phyloP scores from a whole-genome alignment of 2,329 filamentous ascomycete species.

The Xylariaceae sp. region DNA sequence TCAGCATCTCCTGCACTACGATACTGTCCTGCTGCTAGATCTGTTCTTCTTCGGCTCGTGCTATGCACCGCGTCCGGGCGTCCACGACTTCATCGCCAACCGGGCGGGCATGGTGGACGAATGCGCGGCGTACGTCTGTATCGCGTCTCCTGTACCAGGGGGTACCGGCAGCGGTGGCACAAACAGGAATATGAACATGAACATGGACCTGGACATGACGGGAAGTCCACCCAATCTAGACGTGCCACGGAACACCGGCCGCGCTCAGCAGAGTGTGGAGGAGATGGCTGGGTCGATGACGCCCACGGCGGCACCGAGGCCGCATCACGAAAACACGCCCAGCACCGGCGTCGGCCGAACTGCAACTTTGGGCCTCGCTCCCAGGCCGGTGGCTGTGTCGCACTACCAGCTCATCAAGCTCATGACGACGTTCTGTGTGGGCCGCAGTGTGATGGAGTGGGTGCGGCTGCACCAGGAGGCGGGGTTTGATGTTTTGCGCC shows the following conservation, averaged over 20 bases:
- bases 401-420: conserved; percentile 71
- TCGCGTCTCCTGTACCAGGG: conserved; percentile 18
- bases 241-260: neutral
- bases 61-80: conserved; percentile 74
- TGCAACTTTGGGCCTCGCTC: neutral
- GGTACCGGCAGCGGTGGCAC: no score
- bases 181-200: neutral
- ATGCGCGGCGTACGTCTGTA: conserved; percentile 77
- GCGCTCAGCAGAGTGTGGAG: neutral
- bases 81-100: conserved; percentile 75
- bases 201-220: conserved; percentile 1
- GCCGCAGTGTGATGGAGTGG: conserved; percentile 83
- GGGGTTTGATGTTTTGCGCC: conserved; percentile 60
- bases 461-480: conserved; percentile 66
- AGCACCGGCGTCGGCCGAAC: conserved; percentile 3
- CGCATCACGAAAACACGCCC: neutral
- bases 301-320: neutral
- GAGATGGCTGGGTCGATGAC: neutral
- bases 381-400: conserved; percentile 3
- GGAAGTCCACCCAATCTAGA: conserved; percentile 6
- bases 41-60: conserved; percentile 92
- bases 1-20: conserved; percentile 87
- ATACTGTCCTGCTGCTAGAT: conserved; percentile 83
- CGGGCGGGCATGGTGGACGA: conserved; percentile 72
- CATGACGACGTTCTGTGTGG: conserved; percentile 78